Conservation (phyloP, 306 rosid genomes). For the Clitoria ternatea region DNA sequence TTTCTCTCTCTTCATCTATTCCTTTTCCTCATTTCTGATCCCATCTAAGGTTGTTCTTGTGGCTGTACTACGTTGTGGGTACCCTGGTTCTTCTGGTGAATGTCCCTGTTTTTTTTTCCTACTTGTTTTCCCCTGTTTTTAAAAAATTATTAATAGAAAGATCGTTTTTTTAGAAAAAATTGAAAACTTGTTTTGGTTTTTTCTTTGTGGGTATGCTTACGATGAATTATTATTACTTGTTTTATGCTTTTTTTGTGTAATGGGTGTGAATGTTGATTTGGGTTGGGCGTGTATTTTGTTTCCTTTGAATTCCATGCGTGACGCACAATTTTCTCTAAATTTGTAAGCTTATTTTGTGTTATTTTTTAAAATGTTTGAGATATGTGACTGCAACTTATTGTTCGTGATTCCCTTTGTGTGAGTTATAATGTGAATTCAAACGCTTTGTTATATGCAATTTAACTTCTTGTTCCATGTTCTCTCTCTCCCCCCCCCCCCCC, state of each 20-base stretch:
- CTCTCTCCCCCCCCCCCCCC: no score
- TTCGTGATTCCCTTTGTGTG: background rate
- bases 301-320: background rate
- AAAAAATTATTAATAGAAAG: no score
- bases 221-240: background rate
- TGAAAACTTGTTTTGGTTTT: background rate
- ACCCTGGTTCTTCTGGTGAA: slow-evolving; percentile 6
- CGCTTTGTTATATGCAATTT: background rate
- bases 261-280: background rate
- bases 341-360: background rate
- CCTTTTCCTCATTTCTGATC: slow-evolving; percentile 8
- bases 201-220: background rate
- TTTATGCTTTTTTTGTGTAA: background rate
- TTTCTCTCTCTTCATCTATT: background rate
- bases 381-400: background rate
- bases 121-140: background rate
- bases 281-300: slow-evolving; percentile 4
- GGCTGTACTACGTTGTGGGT: background rate
- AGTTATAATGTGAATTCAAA: background rate
- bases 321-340: background rate
- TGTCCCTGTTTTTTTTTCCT: background rate
- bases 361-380: background rate
- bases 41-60: slow-evolving; percentile 19
- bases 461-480: background rate
- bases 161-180: background rate